Percentiles rank a stretch among this genome's conserved stretches.
Conservation (phyloP, 1,284 basidiomycete genomes). For the Cutaneotrichosporon daszewskae region DNA sequence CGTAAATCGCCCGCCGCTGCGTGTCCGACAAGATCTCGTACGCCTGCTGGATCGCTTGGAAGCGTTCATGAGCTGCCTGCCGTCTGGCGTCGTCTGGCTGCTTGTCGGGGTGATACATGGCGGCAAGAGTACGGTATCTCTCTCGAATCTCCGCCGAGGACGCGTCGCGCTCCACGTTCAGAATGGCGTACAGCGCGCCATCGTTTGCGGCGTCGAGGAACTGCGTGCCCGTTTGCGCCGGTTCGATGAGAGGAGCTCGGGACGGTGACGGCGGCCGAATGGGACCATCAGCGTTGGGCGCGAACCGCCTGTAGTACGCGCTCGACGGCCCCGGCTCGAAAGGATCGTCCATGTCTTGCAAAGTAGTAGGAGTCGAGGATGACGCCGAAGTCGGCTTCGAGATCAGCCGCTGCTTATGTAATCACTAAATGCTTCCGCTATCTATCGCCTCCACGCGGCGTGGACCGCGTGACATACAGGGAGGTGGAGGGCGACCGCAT, state of each 20-base stretch:
- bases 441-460: too few species aligned
- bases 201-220: conserved; percentile 9
- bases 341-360: conserved; percentile 15
- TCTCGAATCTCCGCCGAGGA: conserved; percentile 37
- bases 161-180: conserved; percentile 40
- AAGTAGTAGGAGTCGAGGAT: neutral
- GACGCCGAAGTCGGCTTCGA: too few species aligned
- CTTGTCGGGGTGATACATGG: conserved; percentile 53
- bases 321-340: conserved; percentile 41
- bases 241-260: conserved; percentile 22
- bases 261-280: conserved; percentile 28
- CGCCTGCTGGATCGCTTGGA: conserved; percentile 42
- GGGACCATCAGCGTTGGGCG: conserved; percentile 30
- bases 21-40: conserved; percentile 50
- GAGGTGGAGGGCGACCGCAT: conserved; percentile 4
- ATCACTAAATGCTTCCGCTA: neutral
- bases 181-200: conserved; percentile 34
- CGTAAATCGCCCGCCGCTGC: conserved; percentile 51
- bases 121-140: conserved; percentile 40
- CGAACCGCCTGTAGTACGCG: conserved; percentile 36
- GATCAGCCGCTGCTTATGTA: too few species aligned
- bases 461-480: neutral
- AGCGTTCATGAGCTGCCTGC: conserved; percentile 31
- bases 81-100: conserved; percentile 45
- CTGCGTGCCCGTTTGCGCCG: conserved; percentile 4